Base-by-base conservation (phyloP, 495 filamentous ascomycete species). In the Massariosphaeria phaeospora region DNA sequence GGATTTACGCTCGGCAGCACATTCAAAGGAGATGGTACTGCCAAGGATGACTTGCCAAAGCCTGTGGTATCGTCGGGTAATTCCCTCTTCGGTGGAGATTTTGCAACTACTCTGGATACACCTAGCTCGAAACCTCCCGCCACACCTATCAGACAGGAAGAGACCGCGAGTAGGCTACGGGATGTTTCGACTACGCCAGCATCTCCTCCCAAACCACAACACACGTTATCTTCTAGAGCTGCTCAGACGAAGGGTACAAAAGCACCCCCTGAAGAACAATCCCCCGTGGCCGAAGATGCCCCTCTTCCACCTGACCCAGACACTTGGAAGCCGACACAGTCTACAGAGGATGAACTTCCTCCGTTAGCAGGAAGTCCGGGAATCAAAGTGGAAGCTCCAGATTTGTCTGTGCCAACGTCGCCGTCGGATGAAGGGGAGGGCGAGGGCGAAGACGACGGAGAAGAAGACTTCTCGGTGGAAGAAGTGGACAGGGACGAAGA, bases 1-100 rank as follows among this genome's bases (percentile, higher is more conserved):
- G 75, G 78, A 0, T 96, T 96, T 66, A 80, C 81, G 21, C 75
- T 96, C 18, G 83, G 79, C 2, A 86, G 84, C 36, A 85, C 81
- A 12, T 96, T 96, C 70, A 89, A 93, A 67, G 75, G 75, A 25
- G 91, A 95, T 64, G 77, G 76, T 8, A 72, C 76, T 45, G 78
- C 78, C 21, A 79, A 77, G 42, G 81, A 85, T 55, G 82, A 84
- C 57, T 69, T 68, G 17, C 75, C 80, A 9, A 77, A 79, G 31
- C 69, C 77, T 17, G 59, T 67, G 11, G 71, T 70, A 12, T 52
- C 65, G 42, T 58, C 58, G 8, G 66, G 66, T 29, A 70, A 63
- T 13, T 77, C 73, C 24, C 68, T 80, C 49, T 85, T 89, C 58
- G 80, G 79, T 7, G 62, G 69, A 33, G 74, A 68, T 10, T 85